Evolutionary conservation across 2,329 filamentous ascomycete genomes (phyloP), one percentile per base, ranked within the genome.

Genomic region (Beauveria asiatica): DNA sequence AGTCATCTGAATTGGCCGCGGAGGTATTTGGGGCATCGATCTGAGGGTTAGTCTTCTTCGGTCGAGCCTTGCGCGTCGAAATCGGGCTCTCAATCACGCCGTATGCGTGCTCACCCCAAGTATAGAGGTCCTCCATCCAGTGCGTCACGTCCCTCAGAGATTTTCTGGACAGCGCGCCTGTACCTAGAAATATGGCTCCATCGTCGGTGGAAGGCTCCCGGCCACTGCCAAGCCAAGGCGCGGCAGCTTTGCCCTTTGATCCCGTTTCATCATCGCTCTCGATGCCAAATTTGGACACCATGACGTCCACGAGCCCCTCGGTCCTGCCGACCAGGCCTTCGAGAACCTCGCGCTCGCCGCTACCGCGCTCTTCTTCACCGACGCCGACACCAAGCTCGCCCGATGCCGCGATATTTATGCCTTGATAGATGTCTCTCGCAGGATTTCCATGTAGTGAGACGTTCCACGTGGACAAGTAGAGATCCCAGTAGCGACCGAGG

Each of bases 381-480:
- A 97, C 94, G 0, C 94, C 94, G 50, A 97, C 84, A 17, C 94
- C 94, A 27, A 97, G 82, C 74, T 97, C 93, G 19, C 94, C 93
- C 39, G 90, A 92, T 7, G 88, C 90, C 13, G 92, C 90, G 37
- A 99, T 80, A 72, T 96, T 96, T 69, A 96, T 85, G 6, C 90
- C 92, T 11, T 87, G 85, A 68, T 91, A 92, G 5, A 96, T 79
- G 64, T 87, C 87, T 1, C 88, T 83, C 2, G 87, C 86, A 0
- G 94, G 94, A 67, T 96, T 97, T 9, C 92, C 93, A 69, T 93
- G 90, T 46, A 99, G 80, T 65, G 96, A 82, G 13, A 97, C 88
- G 66, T 93, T 91, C 94, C 94, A 99, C 0, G 85, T 86, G 0
- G 82, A 81, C 19, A 86, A 68, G 62, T 81, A 86, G 11, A 81